A percentile compares a stretch with the other conserved stretches of the same genome.
Conservation (phyloP, 2,329 filamentous ascomycete species). For the Blastomyces silverae region DNA sequence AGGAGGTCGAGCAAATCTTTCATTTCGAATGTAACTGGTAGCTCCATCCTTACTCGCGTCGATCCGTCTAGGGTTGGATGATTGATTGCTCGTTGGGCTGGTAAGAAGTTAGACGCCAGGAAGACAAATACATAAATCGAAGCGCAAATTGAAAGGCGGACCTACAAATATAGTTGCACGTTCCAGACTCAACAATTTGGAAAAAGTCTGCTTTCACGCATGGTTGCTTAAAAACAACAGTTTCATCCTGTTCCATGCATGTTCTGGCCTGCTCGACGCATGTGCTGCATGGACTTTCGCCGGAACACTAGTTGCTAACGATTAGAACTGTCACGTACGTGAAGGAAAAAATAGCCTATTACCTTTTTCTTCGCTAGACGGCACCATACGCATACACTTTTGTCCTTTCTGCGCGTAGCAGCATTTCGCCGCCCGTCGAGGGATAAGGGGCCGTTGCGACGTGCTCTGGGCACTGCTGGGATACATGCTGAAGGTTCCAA, state of each 20-base stretch:
- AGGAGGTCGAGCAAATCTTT: constrained; percentile 35
- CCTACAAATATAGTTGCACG: constrained; percentile 44
- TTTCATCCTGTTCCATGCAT: constrained; percentile 15
- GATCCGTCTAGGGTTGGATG: constrained; percentile 35
- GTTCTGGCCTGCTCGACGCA: constrained; percentile 30
- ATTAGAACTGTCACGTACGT: constrained; percentile 16
- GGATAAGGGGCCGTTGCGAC: constrained; percentile 38
- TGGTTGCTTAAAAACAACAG: constrained; percentile 37
- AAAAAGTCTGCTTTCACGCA: constrained; percentile 42
- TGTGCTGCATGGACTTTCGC: constrained; percentile 38
- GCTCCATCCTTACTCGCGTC: constrained; percentile 36
- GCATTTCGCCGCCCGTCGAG: constrained; percentile 38
- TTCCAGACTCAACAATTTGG: constrained; percentile 41
- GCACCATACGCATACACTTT: constrained; percentile 42
- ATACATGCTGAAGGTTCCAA: constrained; percentile 37
- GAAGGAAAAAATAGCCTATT: constrained; percentile 15
- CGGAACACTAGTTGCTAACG: constrained; percentile 33
- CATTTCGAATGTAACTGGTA: constrained; percentile 38
- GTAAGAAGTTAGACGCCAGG: constrained; percentile 8
- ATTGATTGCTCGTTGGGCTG: constrained; percentile 41
- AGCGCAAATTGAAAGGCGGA: background rate
- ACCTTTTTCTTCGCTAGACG: constrained; percentile 42
- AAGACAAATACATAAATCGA: background rate
- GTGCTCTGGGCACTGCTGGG: constrained; percentile 39
- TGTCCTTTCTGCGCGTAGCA: constrained; percentile 39